Conservation (phyloP, 768 basidiomycete genomes). For the Pleurotus platypus region DNA sequence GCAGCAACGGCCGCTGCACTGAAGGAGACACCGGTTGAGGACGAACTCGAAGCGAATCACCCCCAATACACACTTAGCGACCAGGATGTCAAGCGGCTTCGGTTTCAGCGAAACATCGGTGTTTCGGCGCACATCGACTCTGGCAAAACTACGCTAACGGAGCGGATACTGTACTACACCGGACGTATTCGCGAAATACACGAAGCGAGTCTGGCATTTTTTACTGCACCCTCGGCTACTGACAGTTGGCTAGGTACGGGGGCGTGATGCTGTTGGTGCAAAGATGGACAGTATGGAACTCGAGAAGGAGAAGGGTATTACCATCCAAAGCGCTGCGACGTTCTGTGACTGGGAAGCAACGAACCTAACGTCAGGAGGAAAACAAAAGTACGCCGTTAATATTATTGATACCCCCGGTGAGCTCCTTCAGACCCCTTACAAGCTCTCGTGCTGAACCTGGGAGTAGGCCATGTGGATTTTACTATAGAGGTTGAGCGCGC, state of each 20-base stretch:
- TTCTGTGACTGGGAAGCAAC: conserved; percentile 94
- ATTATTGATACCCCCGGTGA: conserved; percentile 97
- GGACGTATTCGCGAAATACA: conserved; percentile 95
- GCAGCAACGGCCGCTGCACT: conserved; percentile 3
- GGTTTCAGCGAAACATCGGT: conserved; percentile 90
- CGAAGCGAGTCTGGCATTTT: conserved; percentile 58
- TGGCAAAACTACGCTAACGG: conserved; percentile 97
- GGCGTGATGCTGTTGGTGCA: conserved; percentile 92
- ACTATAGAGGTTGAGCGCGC: conserved; percentile 99
- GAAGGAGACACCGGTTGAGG: neutral
- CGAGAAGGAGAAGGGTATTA: conserved; percentile 98
- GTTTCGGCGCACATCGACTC: conserved; percentile 95
- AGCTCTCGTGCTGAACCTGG: neutral
- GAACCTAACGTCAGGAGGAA: conserved; percentile 52
- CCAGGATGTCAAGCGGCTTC: conserved; percentile 61
- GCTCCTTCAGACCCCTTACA: conserved; percentile 10
- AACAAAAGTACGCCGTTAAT: conserved; percentile 89
- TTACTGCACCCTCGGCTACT: neutral
- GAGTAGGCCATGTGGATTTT: conserved; percentile 93
- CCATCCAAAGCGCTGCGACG: conserved; percentile 97
- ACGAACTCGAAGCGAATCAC: conserved; percentile 22
- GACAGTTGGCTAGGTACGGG: conserved; percentile 64
- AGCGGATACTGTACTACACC: conserved; percentile 94
- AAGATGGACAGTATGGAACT: conserved; percentile 99
- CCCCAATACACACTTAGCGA: conserved; percentile 45